Evolutionary conservation across 805 yeast species (phyloP).

Genomic region (Jamesozyma jinghongensis): DNA sequence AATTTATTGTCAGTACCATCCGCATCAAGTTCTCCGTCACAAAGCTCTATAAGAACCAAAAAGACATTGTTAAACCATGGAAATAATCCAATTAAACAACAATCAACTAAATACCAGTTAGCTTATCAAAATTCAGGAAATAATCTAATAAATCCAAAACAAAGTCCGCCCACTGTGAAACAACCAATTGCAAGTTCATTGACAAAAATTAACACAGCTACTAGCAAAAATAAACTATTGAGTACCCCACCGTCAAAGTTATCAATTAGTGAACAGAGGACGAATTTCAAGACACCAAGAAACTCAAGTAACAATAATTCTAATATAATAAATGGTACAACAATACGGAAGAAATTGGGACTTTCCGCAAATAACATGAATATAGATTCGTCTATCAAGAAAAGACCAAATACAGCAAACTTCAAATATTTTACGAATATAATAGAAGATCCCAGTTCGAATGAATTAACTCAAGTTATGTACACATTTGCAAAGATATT

Average conservation of each 20-base stretch:
- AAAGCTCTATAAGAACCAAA: neutral
- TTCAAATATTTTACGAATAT: neutral
- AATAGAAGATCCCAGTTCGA: neutral
- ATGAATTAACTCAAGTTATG: constrained; percentile 5
- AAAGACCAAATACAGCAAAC: neutral
- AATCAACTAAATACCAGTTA: neutral
- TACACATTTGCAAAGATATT: constrained; percentile 15
- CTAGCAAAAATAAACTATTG: constrained; percentile 7
- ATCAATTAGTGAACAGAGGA: constrained; percentile 9
- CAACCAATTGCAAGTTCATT: constrained; percentile 12
- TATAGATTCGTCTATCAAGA: neutral
- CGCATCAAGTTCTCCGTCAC: neutral
- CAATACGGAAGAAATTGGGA: constrained; percentile 5
- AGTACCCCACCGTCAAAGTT: constrained; percentile 26
- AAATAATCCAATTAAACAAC: neutral
- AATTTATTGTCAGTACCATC: neutral
- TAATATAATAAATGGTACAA: neutral
- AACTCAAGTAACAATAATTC: constrained; percentile 2
- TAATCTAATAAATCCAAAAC: neutral
- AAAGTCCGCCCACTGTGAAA: constrained; percentile 8
- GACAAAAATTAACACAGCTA: constrained; percentile 7
- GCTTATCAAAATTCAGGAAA: neutral
- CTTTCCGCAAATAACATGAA: neutral
- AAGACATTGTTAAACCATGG: too few species aligned
- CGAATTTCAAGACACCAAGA: constrained; percentile 20